Percentiles rank a stretch among this genome's conserved stretches.
These are phyloP conservation scores for Trichosporon coremiiforme DNA, from an alignment of 1,284 basidiomycete species.

Conservation along the genomic window DNA sequence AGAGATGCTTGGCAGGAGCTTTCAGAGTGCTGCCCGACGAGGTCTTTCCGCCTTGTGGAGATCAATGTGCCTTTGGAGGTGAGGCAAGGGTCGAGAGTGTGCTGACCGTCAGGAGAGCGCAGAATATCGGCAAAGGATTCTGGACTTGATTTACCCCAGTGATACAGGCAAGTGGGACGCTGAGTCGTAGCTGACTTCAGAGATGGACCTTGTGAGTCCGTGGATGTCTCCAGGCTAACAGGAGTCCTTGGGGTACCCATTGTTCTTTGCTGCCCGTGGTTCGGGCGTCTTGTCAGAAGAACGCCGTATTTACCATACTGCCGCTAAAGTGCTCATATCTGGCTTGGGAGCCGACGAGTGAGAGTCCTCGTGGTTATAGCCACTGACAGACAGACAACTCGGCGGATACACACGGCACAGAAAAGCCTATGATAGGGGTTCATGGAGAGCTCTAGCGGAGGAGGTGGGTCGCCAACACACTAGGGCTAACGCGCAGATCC, in stretches of 20 bases:
- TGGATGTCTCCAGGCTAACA: slow-evolving; percentile 14
- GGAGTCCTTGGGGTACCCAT: slow-evolving; percentile 83
- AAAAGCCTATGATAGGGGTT: slow-evolving; percentile 67
- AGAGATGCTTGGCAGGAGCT: slow-evolving; percentile 76
- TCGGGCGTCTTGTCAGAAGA: slow-evolving; percentile 63
- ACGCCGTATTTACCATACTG: slow-evolving; percentile 64
- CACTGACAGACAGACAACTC: slow-evolving; percentile 61
- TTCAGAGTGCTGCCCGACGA: slow-evolving; percentile 66
- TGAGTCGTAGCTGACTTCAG: slow-evolving; percentile 43
- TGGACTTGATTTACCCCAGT: slow-evolving; percentile 77
- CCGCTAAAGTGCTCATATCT: slow-evolving; percentile 80
- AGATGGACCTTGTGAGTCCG: slow-evolving; percentile 82
- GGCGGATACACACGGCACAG: slow-evolving; percentile 93
- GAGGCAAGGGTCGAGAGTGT: slow-evolving; percentile 34
- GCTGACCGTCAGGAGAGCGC: slow-evolving; percentile 62
- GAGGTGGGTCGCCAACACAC: slow-evolving; percentile 63
- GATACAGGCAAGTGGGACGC: slow-evolving; percentile 59
- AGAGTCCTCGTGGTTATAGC: slow-evolving; percentile 23
- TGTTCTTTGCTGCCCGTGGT: slow-evolving; percentile 90
- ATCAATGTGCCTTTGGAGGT: slow-evolving; percentile 81
- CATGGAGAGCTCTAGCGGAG: slow-evolving; percentile 73
- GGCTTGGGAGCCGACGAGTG: slow-evolving; percentile 92
- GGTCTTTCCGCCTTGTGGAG: slow-evolving; percentile 90
- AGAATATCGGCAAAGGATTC: slow-evolving; percentile 62
- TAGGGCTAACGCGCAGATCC: slow-evolving; percentile 63